Evolutionary conservation across 257 asterid genomes (phyloP).

Genomic region (Capsicum rhomboideum): DNA sequence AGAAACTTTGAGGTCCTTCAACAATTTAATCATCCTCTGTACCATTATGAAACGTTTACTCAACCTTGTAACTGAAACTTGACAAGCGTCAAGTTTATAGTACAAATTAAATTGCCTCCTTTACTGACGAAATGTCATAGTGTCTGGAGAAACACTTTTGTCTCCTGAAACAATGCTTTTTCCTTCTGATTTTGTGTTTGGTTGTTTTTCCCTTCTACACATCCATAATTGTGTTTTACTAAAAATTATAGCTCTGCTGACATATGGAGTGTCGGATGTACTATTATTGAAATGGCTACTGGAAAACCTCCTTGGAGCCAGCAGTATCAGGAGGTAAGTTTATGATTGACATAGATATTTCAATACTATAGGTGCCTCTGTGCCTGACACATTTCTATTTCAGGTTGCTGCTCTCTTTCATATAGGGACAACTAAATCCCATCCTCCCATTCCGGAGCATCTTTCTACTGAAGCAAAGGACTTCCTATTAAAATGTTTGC

Average conservation of each 20-base stretch:
- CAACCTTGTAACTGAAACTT: neutral
- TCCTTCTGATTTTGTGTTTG: neutral
- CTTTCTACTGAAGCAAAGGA: slow-evolving; percentile 88
- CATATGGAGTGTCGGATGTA: slow-evolving; percentile 99
- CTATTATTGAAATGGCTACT: slow-evolving; percentile 98
- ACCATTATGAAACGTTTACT: neutral
- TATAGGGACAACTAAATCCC: slow-evolving; percentile 97
- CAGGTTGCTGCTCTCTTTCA: slow-evolving; percentile 98
- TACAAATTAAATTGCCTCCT: neutral
- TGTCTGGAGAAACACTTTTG: neutral
- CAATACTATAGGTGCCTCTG: neutral
- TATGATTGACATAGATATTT: neutral
- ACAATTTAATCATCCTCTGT: neutral
- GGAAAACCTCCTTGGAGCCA: slow-evolving; percentile 99
- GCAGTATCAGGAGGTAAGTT: slow-evolving; percentile 72
- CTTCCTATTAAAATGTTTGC: slow-evolving; percentile 81
- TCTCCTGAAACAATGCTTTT: neutral
- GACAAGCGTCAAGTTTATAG: neutral
- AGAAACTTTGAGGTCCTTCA: neutral
- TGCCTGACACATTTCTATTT: slow-evolving; percentile 7
- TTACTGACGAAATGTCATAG: neutral
- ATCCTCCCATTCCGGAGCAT: slow-evolving; percentile 98
- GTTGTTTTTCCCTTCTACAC: neutral
- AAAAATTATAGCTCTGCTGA: slow-evolving; percentile 72
- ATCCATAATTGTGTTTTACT: neutral